Evolutionary conservation across 805 yeast species (phyloP).

Genomic region (Teunomyces lycoperdinae): DNA sequence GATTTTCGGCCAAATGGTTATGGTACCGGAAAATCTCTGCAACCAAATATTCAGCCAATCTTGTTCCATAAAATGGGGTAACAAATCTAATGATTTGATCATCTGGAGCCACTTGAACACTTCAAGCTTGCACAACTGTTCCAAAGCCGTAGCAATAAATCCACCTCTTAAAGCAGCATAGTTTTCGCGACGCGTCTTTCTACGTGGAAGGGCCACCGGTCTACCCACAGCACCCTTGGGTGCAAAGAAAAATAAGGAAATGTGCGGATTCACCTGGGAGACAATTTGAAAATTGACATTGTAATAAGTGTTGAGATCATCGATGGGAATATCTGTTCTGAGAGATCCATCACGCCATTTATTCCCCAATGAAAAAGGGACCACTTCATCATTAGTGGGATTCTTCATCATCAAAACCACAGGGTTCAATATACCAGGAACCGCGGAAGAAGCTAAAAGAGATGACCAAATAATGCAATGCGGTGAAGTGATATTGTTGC

Average conservation of each 20-base stretch:
- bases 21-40: constrained; percentile 71
- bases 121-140: constrained; percentile 68
- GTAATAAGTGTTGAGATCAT: constrained; percentile 68
- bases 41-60: constrained; percentile 80
- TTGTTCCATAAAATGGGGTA: constrained; percentile 67
- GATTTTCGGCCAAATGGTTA: constrained; percentile 74
- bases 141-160: constrained; percentile 67
- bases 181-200: constrained; percentile 34
- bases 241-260: constrained; percentile 69
- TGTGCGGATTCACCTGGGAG: constrained; percentile 82
- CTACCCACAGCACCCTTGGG: constrained; percentile 80
- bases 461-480: constrained; percentile 81
- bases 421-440: constrained; percentile 78
- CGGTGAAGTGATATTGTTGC: constrained; percentile 76
- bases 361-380: constrained; percentile 70
- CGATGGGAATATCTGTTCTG: constrained; percentile 76
- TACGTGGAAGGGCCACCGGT: constrained; percentile 59
- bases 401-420: constrained; percentile 73
- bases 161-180: constrained; percentile 65
- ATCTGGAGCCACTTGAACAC: constrained; percentile 75
- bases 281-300: constrained; percentile 75
- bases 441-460: constrained; percentile 74
- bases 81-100: constrained; percentile 58
- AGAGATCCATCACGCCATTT: constrained; percentile 80
- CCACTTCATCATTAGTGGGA: constrained; percentile 34